Evolutionary conservation across 495 filamentous ascomycete species (phyloP).

Genomic region (Penicillium maclennaniae): DNA sequence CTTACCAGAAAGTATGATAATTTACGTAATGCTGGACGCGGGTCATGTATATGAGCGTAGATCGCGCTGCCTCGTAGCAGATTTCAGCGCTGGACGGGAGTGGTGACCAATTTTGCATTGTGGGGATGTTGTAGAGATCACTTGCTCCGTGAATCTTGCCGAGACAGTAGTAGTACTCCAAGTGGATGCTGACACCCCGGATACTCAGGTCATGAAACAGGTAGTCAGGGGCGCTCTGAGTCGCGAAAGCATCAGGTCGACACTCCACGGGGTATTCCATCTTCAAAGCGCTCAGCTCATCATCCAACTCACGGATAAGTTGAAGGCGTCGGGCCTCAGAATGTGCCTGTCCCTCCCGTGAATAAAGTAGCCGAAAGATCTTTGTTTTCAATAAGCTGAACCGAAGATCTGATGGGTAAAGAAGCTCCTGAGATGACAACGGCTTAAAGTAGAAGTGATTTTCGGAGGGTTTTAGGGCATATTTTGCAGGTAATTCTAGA

Average conservation of each 20-base stretch:
- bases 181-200: slow-evolving; percentile 25
- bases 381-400: slow-evolving; percentile 28
- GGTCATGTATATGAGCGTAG: slow-evolving; percentile 22
- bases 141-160: slow-evolving; percentile 27
- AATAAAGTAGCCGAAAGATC: slow-evolving; percentile 26
- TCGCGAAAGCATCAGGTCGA: slow-evolving; percentile 23
- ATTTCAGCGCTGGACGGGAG: slow-evolving; percentile 25
- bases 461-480: slow-evolving; percentile 17
- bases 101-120: slow-evolving; percentile 1
- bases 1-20: slow-evolving; percentile 25
- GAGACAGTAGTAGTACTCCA: slow-evolving; percentile 31
- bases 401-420: slow-evolving; percentile 29
- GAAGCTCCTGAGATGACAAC: slow-evolving; percentile 19
- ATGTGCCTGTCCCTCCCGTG: slow-evolving; percentile 5
- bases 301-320: slow-evolving; percentile 25
- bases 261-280: slow-evolving; percentile 15
- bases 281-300: slow-evolving; percentile 24
- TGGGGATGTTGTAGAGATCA: slow-evolving; percentile 3
- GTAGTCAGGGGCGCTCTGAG: slow-evolving; percentile 18
- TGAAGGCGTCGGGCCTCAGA: slow-evolving; percentile 22
- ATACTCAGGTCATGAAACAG: slow-evolving; percentile 28
- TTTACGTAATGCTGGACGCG: slow-evolving; percentile 21
- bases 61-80: slow-evolving; percentile 22
- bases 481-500: slow-evolving; percentile 23
- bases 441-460: slow-evolving; percentile 22